phyloP scores from a whole-genome alignment of 305 asterid species.

The Stenogyne calaminthoides region DNA sequence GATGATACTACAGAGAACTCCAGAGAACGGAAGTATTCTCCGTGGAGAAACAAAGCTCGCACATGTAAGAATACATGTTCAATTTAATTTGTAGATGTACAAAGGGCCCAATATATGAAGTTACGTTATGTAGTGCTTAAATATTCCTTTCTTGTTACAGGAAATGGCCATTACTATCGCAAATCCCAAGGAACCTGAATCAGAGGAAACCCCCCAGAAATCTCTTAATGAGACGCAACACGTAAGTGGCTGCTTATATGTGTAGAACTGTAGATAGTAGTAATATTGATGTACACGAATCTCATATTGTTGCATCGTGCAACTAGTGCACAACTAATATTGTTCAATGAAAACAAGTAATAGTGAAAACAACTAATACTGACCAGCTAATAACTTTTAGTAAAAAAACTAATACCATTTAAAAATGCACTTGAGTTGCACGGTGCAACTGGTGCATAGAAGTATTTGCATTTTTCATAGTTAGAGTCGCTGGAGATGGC shows the following conservation, averaged over 20 bases:
- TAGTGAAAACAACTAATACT: no score
- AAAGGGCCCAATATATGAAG: background rate
- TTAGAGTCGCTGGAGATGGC: background rate
- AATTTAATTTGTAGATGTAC: background rate
- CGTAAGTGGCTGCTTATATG: conserved; percentile 43
- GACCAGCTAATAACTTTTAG: no score
- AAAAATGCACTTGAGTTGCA: no score
- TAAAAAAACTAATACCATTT: no score
- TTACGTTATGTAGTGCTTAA: conserved; percentile 29
- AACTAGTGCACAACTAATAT: no score
- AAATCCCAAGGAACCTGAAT: conserved; percentile 79
- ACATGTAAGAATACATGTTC: conserved; percentile 49
- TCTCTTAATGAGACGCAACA: conserved; percentile 96
- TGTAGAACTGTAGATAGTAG: background rate
- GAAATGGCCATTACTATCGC: conserved; percentile 58
- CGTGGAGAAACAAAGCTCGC: conserved; percentile 69
- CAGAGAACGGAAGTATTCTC: conserved; percentile 69
- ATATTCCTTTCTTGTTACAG: conserved; percentile 49
- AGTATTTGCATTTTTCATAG: background rate
- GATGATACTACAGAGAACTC: conserved; percentile 71
- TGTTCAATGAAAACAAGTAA: no score
- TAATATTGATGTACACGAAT: background rate
- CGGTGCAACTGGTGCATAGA: no score
- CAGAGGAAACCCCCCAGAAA: conserved; percentile 96
- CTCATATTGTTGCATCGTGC: background rate